phyloP scores from a whole-genome alignment of 106 monocot genomes.

The Posidonia australis region DNA sequence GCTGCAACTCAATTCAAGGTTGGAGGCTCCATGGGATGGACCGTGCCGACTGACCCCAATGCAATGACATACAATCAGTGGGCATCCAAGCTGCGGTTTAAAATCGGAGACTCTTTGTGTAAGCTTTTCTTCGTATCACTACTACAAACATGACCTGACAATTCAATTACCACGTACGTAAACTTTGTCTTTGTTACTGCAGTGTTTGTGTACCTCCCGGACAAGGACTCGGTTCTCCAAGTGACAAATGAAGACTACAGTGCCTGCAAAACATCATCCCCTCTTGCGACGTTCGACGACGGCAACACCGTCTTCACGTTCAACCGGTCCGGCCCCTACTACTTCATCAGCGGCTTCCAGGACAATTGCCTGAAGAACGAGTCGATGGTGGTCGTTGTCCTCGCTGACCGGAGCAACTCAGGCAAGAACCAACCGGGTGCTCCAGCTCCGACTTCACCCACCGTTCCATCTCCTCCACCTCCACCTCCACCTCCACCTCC shows the following conservation, averaged over 20 bases:
- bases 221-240: conserved; percentile 62
- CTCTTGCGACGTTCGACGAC: conserved; percentile 26
- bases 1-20: conserved; percentile 53
- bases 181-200: background rate
- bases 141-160: too few relatives aligned
- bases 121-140: too few relatives aligned
- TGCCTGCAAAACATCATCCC: conserved; percentile 54
- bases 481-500: conserved; percentile 3
- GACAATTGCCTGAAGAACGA: conserved; percentile 55
- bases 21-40: conserved; percentile 49
- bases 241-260: conserved; percentile 54
- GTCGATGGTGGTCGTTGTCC: conserved; percentile 59
- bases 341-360: conserved; percentile 54
- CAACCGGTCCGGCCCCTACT: conserved; percentile 29
- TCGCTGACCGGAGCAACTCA: conserved; percentile 25
- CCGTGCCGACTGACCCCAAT: conserved; percentile 32
- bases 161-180: too few relatives aligned
- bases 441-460: conserved; percentile 12
- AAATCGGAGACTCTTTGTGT: conserved; percentile 74
- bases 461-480: background rate
- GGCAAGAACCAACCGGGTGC: conserved; percentile 7
- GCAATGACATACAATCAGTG: conserved; percentile 49
- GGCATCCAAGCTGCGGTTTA: conserved; percentile 54
- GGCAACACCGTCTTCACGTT: conserved; percentile 25
- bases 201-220: conserved; percentile 55